phyloP scores from a whole-genome alignment of 169 alveolate genomes.

The Plasmodium billcollinsi region DNA sequence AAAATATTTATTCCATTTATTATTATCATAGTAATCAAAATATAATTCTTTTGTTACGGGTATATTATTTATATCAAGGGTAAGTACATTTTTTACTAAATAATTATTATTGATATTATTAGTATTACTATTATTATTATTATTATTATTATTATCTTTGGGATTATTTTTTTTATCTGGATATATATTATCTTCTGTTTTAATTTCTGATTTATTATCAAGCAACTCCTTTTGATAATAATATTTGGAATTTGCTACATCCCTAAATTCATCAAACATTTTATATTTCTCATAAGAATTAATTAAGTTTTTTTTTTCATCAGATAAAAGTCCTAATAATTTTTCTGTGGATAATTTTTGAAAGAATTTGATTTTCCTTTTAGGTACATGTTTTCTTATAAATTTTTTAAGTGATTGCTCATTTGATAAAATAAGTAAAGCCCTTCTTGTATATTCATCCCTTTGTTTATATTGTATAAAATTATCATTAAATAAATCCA shows the following conservation, averaged over 20 bases:
- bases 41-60: slow-evolving; percentile 7
- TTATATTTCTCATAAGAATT: slow-evolving; percentile 41
- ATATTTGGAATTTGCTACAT: slow-evolving; percentile 76
- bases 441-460: slow-evolving; percentile 53
- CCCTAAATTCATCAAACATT: slow-evolving; percentile 58
- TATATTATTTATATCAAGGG: slow-evolving; percentile 23
- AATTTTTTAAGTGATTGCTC: slow-evolving; percentile 23
- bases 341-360: slow-evolving; percentile 27
- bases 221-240: slow-evolving; percentile 39
- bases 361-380: slow-evolving; percentile 40
- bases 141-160: slow-evolving; percentile 3
- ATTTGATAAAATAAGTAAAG: slow-evolving; percentile 36
- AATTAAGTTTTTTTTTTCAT: slow-evolving; percentile 57
- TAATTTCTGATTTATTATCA: slow-evolving; percentile 28
- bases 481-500: slow-evolving; percentile 13
- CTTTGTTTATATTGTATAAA: slow-evolving; percentile 23
- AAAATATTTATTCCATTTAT: slow-evolving; percentile 62
- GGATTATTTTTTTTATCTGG: slow-evolving; percentile 17
- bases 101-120: neutral
- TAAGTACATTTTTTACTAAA: slow-evolving; percentile 44
- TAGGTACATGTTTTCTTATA: slow-evolving; percentile 30
- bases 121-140: slow-evolving; percentile 15
- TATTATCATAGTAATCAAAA: slow-evolving; percentile 57
- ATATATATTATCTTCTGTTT: slow-evolving; percentile 12
- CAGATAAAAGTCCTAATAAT: slow-evolving; percentile 19